Evolutionary conservation across 495 filamentous ascomycete species (phyloP).

Genomic region (Aspergillus wentii): DNA sequence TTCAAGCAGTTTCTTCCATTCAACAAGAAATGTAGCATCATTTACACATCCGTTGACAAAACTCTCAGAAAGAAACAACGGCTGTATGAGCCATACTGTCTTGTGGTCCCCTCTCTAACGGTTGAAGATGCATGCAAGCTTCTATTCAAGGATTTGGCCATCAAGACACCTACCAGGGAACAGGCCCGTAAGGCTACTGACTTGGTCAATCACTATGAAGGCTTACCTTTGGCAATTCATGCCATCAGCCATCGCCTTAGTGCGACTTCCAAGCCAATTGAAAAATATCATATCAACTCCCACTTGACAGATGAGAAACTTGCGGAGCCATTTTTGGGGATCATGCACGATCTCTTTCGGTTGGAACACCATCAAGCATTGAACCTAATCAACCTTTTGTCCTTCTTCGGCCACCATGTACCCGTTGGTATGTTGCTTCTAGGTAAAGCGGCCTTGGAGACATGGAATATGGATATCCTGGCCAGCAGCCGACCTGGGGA

Average conservation of each 20-base stretch:
- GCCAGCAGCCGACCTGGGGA: conserved; percentile 46
- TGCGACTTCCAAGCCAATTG: conserved; percentile 63
- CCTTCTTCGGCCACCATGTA: background rate
- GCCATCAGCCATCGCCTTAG: conserved; percentile 71
- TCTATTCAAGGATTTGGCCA: conserved; percentile 51
- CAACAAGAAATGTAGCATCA: conserved; percentile 61
- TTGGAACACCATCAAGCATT: conserved; percentile 55
- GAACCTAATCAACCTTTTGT: conserved; percentile 27
- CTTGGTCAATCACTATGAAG: conserved; percentile 64
- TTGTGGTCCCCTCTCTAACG: conserved; percentile 56
- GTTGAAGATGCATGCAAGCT: conserved; percentile 55
- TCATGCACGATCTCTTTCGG: conserved; percentile 65
- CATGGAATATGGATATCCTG: conserved; percentile 43
- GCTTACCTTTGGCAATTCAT: conserved; percentile 73
- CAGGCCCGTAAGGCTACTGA: conserved; percentile 59
- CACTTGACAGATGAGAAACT: conserved; percentile 64
- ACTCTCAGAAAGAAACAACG: conserved; percentile 62
- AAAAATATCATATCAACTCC: conserved; percentile 61
- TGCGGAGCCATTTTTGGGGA: conserved; percentile 62
- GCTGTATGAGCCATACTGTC: conserved; percentile 69
- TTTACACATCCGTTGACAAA: conserved; percentile 71
- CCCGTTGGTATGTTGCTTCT: conserved; percentile 57
- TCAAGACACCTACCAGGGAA: conserved; percentile 44
- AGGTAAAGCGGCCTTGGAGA: conserved; percentile 54
- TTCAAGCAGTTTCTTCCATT: conserved; percentile 67